phyloP scores from a whole-genome alignment of 208 protist genomes.

The Leishmania amazonensis region DNA sequence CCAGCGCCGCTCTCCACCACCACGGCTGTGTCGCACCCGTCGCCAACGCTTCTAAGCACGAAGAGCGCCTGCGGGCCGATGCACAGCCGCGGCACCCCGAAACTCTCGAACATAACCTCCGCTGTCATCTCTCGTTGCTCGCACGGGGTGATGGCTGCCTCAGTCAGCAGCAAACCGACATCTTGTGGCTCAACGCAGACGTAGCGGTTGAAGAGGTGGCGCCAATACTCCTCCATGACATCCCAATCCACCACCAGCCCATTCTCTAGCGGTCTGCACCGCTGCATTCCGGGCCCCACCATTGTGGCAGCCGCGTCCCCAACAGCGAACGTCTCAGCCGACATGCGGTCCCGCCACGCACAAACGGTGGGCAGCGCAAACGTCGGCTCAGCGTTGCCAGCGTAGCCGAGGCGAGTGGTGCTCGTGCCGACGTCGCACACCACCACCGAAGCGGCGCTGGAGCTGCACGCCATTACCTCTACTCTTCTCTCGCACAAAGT shows the following conservation, averaged over 20 bases:
- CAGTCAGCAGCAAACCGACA: conserved; percentile 97
- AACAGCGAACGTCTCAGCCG: conserved; percentile 96
- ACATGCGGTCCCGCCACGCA: conserved; percentile 16
- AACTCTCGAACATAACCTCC: conserved; percentile 99
- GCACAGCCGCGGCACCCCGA: conserved; percentile 97
- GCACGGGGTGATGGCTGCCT: conserved; percentile 97
- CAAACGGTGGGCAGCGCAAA: conserved; percentile 95
- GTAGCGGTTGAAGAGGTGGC: conserved; percentile 97
- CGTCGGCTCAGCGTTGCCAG: conserved; percentile 94
- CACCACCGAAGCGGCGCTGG: conserved; percentile 71
- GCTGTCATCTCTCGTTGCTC: conserved; percentile 98
- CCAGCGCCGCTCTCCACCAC: conserved; percentile 98
- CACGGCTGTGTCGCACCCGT: conserved; percentile 76
- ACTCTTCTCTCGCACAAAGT: neutral
- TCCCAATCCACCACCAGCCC: conserved; percentile 97
- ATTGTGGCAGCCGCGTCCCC: conserved; percentile 93
- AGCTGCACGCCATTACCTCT: neutral
- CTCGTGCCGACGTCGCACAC: conserved; percentile 99
- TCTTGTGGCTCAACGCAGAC: conserved; percentile 98
- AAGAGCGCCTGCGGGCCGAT: conserved; percentile 98
- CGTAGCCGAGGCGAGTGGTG: conserved; percentile 99
- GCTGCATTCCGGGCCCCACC: neutral
- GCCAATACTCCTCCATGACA: conserved; percentile 98
- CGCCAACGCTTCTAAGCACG: conserved; percentile 85
- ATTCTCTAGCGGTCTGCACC: conserved; percentile 71